Evolutionary conservation across 768 basidiomycete genomes (phyloP).

Genomic region (Candolleomyces eurysporus): DNA sequence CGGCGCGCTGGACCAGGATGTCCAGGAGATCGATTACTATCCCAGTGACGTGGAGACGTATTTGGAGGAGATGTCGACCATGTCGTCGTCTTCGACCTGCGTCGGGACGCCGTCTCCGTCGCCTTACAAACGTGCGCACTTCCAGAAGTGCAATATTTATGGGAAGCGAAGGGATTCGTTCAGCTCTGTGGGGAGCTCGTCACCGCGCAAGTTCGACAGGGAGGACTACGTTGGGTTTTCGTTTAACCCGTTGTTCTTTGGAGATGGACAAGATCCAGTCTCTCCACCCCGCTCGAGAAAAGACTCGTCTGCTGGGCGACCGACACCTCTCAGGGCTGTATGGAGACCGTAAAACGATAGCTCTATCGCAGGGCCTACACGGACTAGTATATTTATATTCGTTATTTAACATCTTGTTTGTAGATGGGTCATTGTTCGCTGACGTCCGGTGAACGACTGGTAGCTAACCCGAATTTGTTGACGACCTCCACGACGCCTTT

Average conservation of each 20-base stretch:
- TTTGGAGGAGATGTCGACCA: conserved; percentile 26
- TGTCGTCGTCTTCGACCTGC: conserved; percentile 29
- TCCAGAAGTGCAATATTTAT: neutral
- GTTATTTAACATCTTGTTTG: neutral
- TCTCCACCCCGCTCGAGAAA: neutral
- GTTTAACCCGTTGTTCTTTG: conserved; percentile 37
- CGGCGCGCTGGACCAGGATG: neutral
- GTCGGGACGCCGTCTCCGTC: conserved; percentile 22
- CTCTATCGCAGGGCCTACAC: too few relatives aligned
- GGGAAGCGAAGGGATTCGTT: neutral
- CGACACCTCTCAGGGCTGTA: neutral
- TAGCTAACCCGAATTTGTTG: neutral
- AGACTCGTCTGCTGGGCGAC: neutral
- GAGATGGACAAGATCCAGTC: conserved; percentile 7
- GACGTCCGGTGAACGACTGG: neutral
- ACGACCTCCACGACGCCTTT: too few relatives aligned
- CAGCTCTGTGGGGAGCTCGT: conserved; percentile 1
- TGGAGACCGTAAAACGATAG: neutral
- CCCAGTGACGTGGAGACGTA: conserved; percentile 17
- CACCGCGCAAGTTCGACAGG: conserved; percentile 20
- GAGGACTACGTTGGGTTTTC: conserved; percentile 33
- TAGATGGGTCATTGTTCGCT: neutral
- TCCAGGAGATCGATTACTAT: conserved; percentile 18
- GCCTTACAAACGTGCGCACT: conserved; percentile 2
- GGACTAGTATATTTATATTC: neutral